Percentiles rank a stretch among this genome's conserved stretches.
phyloP scores from a whole-genome alignment of 192 early-diverging fungal species.

The Umbelopsis isabellina region DNA sequence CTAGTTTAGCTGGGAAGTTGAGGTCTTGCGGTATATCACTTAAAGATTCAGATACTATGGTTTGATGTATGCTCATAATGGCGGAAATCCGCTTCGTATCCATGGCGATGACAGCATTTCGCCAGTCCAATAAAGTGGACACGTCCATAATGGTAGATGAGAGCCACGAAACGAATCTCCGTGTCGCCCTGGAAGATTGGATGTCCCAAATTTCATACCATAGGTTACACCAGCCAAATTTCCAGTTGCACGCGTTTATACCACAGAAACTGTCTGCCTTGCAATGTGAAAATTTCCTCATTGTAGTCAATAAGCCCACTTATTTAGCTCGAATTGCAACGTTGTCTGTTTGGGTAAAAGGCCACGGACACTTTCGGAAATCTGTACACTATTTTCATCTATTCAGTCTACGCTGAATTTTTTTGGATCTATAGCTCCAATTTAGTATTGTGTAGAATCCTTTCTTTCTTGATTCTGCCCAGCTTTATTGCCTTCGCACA shows the following conservation, averaged over 20 bases:
- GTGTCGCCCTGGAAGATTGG: constrained; percentile 7
- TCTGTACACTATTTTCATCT: too few species aligned
- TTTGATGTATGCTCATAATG: constrained; percentile 8
- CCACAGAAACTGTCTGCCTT: too few species aligned
- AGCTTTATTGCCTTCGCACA: not conserved
- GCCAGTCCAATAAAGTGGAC: constrained; percentile 21
- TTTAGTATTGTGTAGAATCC: too few species aligned
- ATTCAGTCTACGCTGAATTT: too few species aligned
- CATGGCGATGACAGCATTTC: constrained; percentile 17
- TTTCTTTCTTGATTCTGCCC: not conserved
- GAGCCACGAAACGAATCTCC: constrained; percentile 10
- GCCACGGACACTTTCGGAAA: too few species aligned
- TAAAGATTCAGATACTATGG: constrained; percentile 1
- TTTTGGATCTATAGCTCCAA: too few species aligned
- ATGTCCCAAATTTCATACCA: not conserved
- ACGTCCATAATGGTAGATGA: constrained; percentile 21
- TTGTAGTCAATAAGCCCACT: too few species aligned
- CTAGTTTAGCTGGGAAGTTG: constrained; percentile 8
- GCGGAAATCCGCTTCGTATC: constrained; percentile 14
- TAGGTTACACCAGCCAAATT: constrained; percentile 9
- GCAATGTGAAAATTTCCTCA: too few species aligned
- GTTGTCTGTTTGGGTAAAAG: too few species aligned
- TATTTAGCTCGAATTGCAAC: too few species aligned
- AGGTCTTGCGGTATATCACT: constrained; percentile 2
- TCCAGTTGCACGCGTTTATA: not conserved